Conservation (phyloP, 768 basidiomycete species). For the Kockovaella imperatae region DNA sequence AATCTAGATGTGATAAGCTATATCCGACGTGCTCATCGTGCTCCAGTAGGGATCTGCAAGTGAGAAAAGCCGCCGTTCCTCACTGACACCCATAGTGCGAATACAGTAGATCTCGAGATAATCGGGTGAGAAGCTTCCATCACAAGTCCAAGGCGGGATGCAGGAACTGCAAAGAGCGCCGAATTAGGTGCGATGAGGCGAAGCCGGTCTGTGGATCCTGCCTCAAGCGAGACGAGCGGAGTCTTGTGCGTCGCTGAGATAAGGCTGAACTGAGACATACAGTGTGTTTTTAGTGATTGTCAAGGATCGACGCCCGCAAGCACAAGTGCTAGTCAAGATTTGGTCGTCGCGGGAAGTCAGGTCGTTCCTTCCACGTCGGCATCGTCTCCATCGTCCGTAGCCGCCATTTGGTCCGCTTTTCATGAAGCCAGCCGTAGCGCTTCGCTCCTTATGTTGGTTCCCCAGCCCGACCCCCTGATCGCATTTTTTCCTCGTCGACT, state of each 20-base stretch:
- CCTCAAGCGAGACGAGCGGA: not conserved
- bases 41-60: too few relatives aligned
- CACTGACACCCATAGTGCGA: too few relatives aligned
- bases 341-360: not conserved
- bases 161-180: slow-evolving; percentile 2
- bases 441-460: too few relatives aligned
- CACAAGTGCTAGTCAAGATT: not conserved
- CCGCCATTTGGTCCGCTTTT: not conserved
- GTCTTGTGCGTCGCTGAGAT: not conserved
- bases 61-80: too few relatives aligned
- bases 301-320: not conserved
- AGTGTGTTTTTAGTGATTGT: not conserved
- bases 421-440: too few relatives aligned
- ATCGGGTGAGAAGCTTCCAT: too few relatives aligned
- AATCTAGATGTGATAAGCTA: too few relatives aligned
- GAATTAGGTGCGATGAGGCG: slow-evolving; percentile 7
- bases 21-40: too few relatives aligned
- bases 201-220: slow-evolving; percentile 7
- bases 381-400: not conserved
- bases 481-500: slow-evolving; percentile 8
- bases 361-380: not conserved
- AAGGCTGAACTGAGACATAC: not conserved
- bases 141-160: slow-evolving; percentile 4
- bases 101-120: too few relatives aligned
- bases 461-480: not conserved